Conservation (phyloP, 352 stramenopile species). For the Globisporangium irregulare region DNA sequence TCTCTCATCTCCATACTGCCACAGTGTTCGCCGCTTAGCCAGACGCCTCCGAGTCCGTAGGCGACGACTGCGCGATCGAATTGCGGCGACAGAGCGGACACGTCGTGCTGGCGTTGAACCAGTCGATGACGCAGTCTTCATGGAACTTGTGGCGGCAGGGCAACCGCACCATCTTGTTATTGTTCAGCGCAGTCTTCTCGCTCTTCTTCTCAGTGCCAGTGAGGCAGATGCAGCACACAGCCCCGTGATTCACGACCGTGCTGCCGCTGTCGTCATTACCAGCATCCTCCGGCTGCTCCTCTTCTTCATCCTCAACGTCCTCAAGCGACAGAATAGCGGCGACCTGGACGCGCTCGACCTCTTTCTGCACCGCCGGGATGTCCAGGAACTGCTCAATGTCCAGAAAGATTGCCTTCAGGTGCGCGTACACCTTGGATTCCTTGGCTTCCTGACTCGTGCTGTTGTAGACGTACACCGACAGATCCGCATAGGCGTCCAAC, state of each 20-base stretch:
- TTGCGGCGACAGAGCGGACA: slow-evolving; percentile 57
- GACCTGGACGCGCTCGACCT: slow-evolving; percentile 41
- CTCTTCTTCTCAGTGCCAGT: background rate
- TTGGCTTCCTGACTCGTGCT: slow-evolving; percentile 23
- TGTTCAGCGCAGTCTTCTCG: slow-evolving; percentile 21
- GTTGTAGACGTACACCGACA: slow-evolving; percentile 46
- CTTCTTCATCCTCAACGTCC: slow-evolving; percentile 34
- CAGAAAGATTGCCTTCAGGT: slow-evolving; percentile 25
- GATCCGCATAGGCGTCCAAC: slow-evolving; percentile 51
- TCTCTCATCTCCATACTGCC: background rate
- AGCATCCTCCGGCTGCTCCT: background rate
- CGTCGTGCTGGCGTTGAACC: slow-evolving; percentile 66
- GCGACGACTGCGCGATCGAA: background rate
- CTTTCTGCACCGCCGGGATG: slow-evolving; percentile 47
- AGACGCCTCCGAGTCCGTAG: background rate
- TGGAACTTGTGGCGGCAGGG: slow-evolving; percentile 70
- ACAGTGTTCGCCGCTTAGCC: background rate
- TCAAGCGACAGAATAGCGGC: slow-evolving; percentile 50
- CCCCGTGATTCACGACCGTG: slow-evolving; percentile 11
- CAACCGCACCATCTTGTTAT: slow-evolving; percentile 41
- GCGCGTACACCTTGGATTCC: slow-evolving; percentile 12
- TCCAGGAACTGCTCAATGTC: slow-evolving; percentile 47
- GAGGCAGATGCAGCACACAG: slow-evolving; percentile 10
- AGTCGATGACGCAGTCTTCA: slow-evolving; percentile 74
- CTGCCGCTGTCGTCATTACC: slow-evolving; percentile 18